Evolutionary conservation across 768 basidiomycete genomes (phyloP).

Genomic region (Paxillus rubicundulus): DNA sequence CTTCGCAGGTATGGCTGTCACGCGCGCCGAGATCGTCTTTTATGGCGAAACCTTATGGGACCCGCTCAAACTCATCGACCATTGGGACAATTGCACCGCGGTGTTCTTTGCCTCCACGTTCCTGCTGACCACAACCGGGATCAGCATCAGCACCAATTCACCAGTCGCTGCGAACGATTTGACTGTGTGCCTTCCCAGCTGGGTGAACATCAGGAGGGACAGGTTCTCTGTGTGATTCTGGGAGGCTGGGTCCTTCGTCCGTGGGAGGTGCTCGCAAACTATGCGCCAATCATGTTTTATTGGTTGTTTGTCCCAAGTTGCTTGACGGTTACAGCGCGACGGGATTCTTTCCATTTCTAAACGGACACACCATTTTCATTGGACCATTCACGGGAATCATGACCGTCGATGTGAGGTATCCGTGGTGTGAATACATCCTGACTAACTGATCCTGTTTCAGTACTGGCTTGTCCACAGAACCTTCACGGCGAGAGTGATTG

Average conservation of each 20-base stretch:
- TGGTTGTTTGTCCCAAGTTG: background rate
- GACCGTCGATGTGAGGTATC: constrained; percentile 48
- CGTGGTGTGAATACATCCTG: background rate
- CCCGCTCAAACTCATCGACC: constrained; percentile 69
- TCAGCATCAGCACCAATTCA: constrained; percentile 60
- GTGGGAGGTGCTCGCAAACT: constrained; percentile 75
- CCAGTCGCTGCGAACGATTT: constrained; percentile 81
- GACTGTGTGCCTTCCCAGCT: constrained; percentile 72
- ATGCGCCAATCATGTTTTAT: background rate
- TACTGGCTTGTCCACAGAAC: constrained; percentile 77
- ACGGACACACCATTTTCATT: constrained; percentile 82
- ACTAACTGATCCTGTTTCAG: constrained; percentile 31
- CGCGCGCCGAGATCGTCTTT: constrained; percentile 67
- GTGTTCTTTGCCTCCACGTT: constrained; percentile 85
- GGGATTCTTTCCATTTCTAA: constrained; percentile 75
- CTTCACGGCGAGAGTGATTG: constrained; percentile 1
- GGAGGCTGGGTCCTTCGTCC: constrained; percentile 86
- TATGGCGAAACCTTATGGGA: constrained; percentile 73
- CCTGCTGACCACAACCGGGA: constrained; percentile 35
- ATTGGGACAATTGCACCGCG: constrained; percentile 82
- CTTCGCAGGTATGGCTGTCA: constrained; percentile 80
- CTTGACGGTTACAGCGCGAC: constrained; percentile 38
- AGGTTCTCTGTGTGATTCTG: constrained; percentile 72
- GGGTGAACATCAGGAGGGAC: constrained; percentile 82
- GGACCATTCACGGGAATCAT: constrained; percentile 82